phyloP scores from a whole-genome alignment of 768 basidiomycete species.

The Tephrocybe sp. region DNA sequence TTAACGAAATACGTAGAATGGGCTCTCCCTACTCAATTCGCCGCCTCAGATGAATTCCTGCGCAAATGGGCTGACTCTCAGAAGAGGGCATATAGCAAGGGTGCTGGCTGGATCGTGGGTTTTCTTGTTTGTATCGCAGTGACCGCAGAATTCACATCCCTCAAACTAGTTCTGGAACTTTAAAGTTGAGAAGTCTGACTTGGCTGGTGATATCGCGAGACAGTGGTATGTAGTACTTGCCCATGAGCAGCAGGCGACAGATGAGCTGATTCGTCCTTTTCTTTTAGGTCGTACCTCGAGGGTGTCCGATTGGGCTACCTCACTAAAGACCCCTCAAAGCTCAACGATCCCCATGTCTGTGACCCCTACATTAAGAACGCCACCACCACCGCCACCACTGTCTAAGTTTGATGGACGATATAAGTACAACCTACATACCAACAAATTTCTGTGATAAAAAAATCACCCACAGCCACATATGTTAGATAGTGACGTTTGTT shows the following conservation, averaged over 20 bases:
- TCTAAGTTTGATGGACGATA: too few species aligned
- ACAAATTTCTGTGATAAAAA: too few species aligned
- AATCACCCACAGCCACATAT: too few species aligned
- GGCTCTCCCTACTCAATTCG: slow-evolving; percentile 61
- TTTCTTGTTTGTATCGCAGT: too few species aligned
- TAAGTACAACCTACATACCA: too few species aligned
- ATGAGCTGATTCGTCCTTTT: neutral
- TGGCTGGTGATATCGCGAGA: slow-evolving; percentile 50
- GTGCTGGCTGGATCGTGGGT: slow-evolving; percentile 67
- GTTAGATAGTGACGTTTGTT: too few species aligned
- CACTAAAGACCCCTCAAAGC: slow-evolving; percentile 56
- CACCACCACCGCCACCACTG: neutral
- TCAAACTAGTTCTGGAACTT: slow-evolving; percentile 61
- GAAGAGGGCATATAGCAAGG: slow-evolving; percentile 59
- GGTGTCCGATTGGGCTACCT: slow-evolving; percentile 58
- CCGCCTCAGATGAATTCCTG: slow-evolving; percentile 59
- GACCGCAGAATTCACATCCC: too few species aligned
- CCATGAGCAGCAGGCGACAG: neutral
- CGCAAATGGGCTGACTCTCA: slow-evolving; percentile 73
- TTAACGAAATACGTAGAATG: slow-evolving; percentile 30
- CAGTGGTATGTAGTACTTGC: slow-evolving; percentile 51
- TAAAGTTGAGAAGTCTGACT: slow-evolving; percentile 57
- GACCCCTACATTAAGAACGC: slow-evolving; percentile 38
- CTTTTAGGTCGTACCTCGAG: slow-evolving; percentile 64
- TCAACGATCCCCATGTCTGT: slow-evolving; percentile 63